Conservation (phyloP, 2,329 filamentous ascomycete genomes). For the Phaeosphaeriaceae sp. region DNA sequence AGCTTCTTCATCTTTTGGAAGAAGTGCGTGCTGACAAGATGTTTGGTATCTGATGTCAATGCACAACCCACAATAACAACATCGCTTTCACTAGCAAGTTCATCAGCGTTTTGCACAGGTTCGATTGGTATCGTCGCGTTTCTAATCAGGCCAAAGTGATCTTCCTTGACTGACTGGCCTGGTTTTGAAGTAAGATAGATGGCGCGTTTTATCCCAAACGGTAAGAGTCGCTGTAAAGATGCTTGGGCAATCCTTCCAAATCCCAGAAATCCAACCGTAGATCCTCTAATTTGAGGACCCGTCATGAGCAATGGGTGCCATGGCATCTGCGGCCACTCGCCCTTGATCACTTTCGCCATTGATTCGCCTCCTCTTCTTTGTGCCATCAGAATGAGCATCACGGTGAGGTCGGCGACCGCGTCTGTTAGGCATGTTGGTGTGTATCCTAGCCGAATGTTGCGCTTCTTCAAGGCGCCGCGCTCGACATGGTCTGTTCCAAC, state of each 20-base stretch:
- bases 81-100: slow-evolving; percentile 40
- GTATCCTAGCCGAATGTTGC: slow-evolving; percentile 37
- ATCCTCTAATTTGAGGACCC: slow-evolving; percentile 32
- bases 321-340: slow-evolving; percentile 39
- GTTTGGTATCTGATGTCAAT: slow-evolving; percentile 33
- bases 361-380: slow-evolving; percentile 37
- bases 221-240: slow-evolving; percentile 30
- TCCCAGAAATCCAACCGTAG: slow-evolving; percentile 36
- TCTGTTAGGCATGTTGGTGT: slow-evolving; percentile 40
- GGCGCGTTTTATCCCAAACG: slow-evolving; percentile 33
- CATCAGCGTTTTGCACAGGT: slow-evolving; percentile 21
- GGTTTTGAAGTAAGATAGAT: slow-evolving; percentile 37
- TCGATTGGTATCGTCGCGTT: slow-evolving; percentile 25
- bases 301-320: slow-evolving; percentile 41
- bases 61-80: slow-evolving; percentile 39
- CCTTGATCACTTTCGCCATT: slow-evolving; percentile 29
- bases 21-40: slow-evolving; percentile 35
- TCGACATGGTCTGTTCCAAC: slow-evolving; percentile 43
- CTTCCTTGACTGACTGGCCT: slow-evolving; percentile 30
- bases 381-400: slow-evolving; percentile 43
- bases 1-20: slow-evolving; percentile 60
- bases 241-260: slow-evolving; percentile 41
- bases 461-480: slow-evolving; percentile 28
- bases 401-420: slow-evolving; percentile 37
- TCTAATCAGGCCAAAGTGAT: slow-evolving; percentile 30